A percentile compares a stretch with the other conserved stretches of the same genome.
phyloP scores from a whole-genome alignment of 805 yeast genomes.

The Zygoascus flipseniorum region DNA sequence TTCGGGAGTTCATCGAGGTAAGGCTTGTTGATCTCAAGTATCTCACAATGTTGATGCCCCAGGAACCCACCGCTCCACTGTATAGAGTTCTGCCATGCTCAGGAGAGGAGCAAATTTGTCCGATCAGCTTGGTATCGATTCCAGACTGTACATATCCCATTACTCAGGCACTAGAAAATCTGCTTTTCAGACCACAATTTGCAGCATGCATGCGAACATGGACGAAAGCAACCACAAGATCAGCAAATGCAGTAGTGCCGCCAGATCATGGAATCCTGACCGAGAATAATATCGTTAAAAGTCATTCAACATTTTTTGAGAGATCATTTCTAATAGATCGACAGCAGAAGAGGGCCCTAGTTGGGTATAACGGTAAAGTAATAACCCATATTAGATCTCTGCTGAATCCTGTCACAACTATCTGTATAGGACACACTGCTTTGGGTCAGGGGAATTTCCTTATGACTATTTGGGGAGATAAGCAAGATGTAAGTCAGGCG shows the following conservation, averaged over 20 bases:
- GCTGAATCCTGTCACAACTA: not conserved
- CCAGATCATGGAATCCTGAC: not conserved
- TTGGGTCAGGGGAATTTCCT: not conserved
- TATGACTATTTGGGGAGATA: not conserved
- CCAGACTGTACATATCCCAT: not conserved
- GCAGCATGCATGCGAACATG: not conserved
- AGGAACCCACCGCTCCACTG: not conserved
- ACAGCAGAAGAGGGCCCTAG: not conserved
- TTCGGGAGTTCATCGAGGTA: too few species aligned
- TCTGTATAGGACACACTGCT: not conserved
- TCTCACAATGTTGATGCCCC: not conserved
- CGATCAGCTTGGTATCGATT: not conserved
- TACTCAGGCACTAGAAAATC: not conserved
- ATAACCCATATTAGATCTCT: not conserved
- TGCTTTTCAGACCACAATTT: not conserved
- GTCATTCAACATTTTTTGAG: not conserved
- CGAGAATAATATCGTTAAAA: not conserved
- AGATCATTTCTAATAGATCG: not conserved
- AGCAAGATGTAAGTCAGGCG: not conserved
- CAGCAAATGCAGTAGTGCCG: too few species aligned
- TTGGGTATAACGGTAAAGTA: not conserved
- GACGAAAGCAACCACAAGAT: too few species aligned
- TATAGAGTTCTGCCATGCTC: not conserved
- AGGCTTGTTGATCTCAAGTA: not conserved
- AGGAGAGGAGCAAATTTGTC: not conserved